Evolutionary conservation across 2,329 filamentous ascomycete species (phyloP), one percentile per base, ranked within the genome.

Genomic region (Trichoderma koningii): DNA sequence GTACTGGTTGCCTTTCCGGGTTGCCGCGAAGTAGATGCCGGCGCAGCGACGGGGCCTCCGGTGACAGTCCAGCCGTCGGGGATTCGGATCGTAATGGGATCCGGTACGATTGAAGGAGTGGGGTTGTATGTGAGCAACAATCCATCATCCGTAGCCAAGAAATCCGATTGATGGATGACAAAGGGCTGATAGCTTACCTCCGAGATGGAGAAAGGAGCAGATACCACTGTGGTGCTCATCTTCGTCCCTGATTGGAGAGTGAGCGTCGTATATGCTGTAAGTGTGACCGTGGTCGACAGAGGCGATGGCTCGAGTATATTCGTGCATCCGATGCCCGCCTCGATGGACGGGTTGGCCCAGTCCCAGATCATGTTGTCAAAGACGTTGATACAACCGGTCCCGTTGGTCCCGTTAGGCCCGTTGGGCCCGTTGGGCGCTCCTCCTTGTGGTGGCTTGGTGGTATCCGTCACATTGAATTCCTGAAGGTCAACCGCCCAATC

Each of bases 401-500:
- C 30, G 30, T 10, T 34, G 30, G 9, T 10, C 28, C 28, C 28
- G 21, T 23, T 23, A n/a, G n/a, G n/a, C 5, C 7, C 30, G 30
- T 10, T 34, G 30, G 1, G 2, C 28, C 28, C 28, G 21, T 23
- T 3, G 21, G 21, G 21, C 30, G 30, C 7, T 12, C 30, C 30
- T 10, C 30, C 30, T 10, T 34, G 30, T 10, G 30, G 30, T 34
- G 51, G 51, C 3, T 42, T 52, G 28, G 41, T 30, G 5, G 30
- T n/a, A 12, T 56, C 61, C 14, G 59, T 23, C 10, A 42, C 50
- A 14, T 53, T 48, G 4, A 59, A 59, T 7, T 45, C 55, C 38
- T 65, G 63, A 17, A 65, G 44, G 26, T 65, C 63, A 26, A 55
- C 41, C n/a, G 63, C 63, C 63, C 63, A 65, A 26, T 65, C 63